phyloP scores from a whole-genome alignment of 2,329 filamentous ascomycete genomes.

The Fusarium denticulatum region DNA sequence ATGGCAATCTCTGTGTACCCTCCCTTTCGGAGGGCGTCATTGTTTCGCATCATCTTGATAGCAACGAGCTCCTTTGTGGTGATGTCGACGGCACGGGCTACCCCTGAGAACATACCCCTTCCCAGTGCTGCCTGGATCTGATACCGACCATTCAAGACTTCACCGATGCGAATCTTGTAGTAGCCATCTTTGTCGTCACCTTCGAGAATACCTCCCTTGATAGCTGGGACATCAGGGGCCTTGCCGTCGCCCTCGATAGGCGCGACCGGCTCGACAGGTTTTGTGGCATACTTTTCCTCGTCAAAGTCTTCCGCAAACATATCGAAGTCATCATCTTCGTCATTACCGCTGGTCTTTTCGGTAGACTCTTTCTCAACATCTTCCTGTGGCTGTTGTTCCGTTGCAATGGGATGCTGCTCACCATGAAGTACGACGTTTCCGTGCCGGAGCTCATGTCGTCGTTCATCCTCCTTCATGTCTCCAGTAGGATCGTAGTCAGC shows the following conservation, averaged over 20 bases:
- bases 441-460: constrained; percentile 73
- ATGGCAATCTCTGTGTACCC: constrained; percentile 96
- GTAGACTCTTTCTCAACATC: constrained; percentile 42
- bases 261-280: constrained; percentile 49
- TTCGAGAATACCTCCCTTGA: constrained; percentile 82
- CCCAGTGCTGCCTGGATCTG: constrained; percentile 88
- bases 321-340: constrained; percentile 71
- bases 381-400: constrained; percentile 40
- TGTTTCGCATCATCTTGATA: constrained; percentile 97
- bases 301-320: constrained; percentile 91
- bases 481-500: constrained; percentile 90
- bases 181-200: constrained; percentile 96
- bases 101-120: constrained; percentile 95
- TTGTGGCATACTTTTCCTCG: constrained; percentile 71
- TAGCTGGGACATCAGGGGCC: constrained; percentile 62
- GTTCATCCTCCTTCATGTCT: constrained; percentile 87
- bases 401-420: constrained; percentile 48
- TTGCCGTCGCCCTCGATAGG: constrained; percentile 57
- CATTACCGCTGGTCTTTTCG: constrained; percentile 46
- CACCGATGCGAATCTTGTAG: constrained; percentile 93
- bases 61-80: constrained; percentile 82
- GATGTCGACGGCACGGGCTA: constrained; percentile 87
- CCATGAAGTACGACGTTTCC: constrained; percentile 64
- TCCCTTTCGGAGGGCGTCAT: constrained; percentile 90
- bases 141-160: constrained; percentile 89